These are phyloP conservation scores for Centaurea solstitialis DNA, from an alignment of 129 eudicot genomes.

Conservation along the genomic window DNA sequence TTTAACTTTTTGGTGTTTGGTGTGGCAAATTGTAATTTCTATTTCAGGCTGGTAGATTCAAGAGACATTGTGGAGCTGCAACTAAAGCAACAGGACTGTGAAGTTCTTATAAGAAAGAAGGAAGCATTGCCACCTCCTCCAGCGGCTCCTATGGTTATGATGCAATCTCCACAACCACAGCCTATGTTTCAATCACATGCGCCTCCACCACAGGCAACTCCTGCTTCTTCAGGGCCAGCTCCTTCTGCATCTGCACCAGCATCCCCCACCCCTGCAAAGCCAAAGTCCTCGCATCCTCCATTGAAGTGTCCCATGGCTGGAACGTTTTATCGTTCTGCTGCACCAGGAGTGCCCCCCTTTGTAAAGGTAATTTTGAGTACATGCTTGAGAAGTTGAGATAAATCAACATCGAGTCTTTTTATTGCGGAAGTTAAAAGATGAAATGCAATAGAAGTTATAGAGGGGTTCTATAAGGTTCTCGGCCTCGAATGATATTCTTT, in stretches of 20 bases:
- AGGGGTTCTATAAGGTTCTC: not conserved
- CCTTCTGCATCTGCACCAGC: conserved; percentile 46
- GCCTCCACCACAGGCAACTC: conserved; percentile 34
- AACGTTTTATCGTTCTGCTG: conserved; percentile 78
- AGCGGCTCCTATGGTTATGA: conserved; percentile 45
- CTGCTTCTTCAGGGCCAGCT: conserved; percentile 33
- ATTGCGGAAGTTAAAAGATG: not conserved
- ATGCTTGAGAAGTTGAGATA: not conserved
- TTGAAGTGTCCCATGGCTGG: conserved; percentile 89
- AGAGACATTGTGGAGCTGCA: conserved; percentile 81
- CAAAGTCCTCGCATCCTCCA: conserved; percentile 69
- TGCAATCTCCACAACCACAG: conserved; percentile 58
- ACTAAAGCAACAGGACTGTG: conserved; percentile 79
- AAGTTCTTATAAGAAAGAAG: conserved; percentile 68
- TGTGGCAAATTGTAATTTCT: not conserved
- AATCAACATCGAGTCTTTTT: not conserved
- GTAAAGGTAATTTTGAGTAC: conserved; percentile 55
- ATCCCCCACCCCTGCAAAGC: conserved; percentile 38
- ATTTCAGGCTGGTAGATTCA: conserved; percentile 83
- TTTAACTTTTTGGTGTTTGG: not conserved
- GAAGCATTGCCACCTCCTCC: conserved; percentile 71
- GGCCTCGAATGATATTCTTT: not conserved
- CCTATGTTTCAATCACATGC: conserved; percentile 41
- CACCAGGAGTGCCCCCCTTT: conserved; percentile 79
- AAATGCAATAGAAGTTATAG: not conserved